Conservation (phyloP, 768 basidiomycete species). For the Psilocybe tampanensis region DNA sequence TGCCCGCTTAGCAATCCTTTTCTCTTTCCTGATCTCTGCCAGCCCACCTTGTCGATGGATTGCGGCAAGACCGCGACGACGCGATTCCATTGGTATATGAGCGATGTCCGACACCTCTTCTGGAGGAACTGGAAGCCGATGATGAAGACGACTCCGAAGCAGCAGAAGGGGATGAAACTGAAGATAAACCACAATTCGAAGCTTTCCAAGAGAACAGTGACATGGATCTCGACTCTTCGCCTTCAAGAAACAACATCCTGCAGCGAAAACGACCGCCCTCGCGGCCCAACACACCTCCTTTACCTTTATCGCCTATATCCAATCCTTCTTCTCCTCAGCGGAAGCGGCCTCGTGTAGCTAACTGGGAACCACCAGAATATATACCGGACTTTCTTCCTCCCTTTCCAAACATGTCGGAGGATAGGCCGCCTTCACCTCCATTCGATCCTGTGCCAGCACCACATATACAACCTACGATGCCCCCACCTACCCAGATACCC, state of each 20-base stretch:
- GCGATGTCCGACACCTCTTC: slow-evolving; percentile 34
- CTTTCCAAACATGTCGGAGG: slow-evolving; percentile 49
- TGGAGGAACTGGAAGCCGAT: slow-evolving; percentile 32
- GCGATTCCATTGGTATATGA: slow-evolving; percentile 54
- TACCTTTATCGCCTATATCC: slow-evolving; percentile 60
- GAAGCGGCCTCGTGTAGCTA: slow-evolving; percentile 57
- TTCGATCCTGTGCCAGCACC: slow-evolving; percentile 29
- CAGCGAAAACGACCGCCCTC: slow-evolving; percentile 31
- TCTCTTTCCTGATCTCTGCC: slow-evolving; percentile 28
- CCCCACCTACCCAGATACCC: slow-evolving; percentile 33
- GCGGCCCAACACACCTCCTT: slow-evolving; percentile 37
- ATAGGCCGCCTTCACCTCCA: slow-evolving; percentile 30
- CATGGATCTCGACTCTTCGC: slow-evolving; percentile 33
- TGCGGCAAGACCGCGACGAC: slow-evolving; percentile 57
- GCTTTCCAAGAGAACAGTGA: slow-evolving; percentile 1
- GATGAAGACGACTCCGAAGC: slow-evolving; percentile 23
- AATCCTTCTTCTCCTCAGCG: slow-evolving; percentile 57
- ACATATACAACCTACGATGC: slow-evolving; percentile 36
- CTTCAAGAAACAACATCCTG: slow-evolving; percentile 15
- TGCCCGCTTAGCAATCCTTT: slow-evolving; percentile 30
- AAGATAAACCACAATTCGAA: background rate
- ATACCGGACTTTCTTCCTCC: slow-evolving; percentile 72
- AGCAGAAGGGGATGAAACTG: slow-evolving; percentile 11
- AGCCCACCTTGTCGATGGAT: slow-evolving; percentile 65
- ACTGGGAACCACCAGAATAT: slow-evolving; percentile 64